Percentiles rank a stretch among this genome's conserved stretches.
phyloP scores from a whole-genome alignment of 495 filamentous ascomycete genomes.

The Aspergillus bertholletiae region DNA sequence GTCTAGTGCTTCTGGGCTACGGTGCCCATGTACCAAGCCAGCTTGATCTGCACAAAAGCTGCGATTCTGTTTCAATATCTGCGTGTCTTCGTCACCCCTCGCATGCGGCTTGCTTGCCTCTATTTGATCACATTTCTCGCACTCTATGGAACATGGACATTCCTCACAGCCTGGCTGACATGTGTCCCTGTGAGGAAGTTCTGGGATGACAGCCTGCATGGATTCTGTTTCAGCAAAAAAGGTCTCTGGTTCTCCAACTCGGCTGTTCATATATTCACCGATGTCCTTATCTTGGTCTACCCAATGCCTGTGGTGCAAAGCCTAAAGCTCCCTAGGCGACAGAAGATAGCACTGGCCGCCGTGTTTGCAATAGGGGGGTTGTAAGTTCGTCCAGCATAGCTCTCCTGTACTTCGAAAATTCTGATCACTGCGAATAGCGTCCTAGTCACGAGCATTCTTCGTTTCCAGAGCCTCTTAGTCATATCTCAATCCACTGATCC shows the following conservation, averaged over 20 bases:
- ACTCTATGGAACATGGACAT: constrained; percentile 36
- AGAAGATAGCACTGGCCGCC: constrained; percentile 42
- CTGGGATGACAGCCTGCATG: constrained; percentile 26
- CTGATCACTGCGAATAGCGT: constrained; percentile 34
- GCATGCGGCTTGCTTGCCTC: constrained; percentile 37
- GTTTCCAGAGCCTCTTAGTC: constrained; percentile 44
- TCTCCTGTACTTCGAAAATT: background rate
- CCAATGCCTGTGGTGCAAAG: constrained; percentile 46
- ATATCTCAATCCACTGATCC: constrained; percentile 42
- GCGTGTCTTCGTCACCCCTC: constrained; percentile 34
- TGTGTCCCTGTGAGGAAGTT: constrained; percentile 34
- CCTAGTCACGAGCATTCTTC: constrained; percentile 52
- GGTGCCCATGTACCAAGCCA: constrained; percentile 32
- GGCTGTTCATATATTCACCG: constrained; percentile 42
- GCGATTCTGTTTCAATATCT: constrained; percentile 38
- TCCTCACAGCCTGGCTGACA: constrained; percentile 33
- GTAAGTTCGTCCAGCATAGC: constrained; percentile 23
- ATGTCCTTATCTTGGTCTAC: constrained; percentile 44
- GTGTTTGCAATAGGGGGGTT: constrained; percentile 48
- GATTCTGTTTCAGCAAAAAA: constrained; percentile 32
- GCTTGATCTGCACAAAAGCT: constrained; percentile 32
- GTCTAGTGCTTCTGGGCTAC: constrained; percentile 36
- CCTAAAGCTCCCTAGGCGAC: constrained; percentile 39
- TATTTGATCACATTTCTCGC: constrained; percentile 27
- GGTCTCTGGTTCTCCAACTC: constrained; percentile 40